These are phyloP conservation scores for Pyrus betulifolia DNA, from an alignment of 306 rosid genomes.

Conservation along the genomic window DNA sequence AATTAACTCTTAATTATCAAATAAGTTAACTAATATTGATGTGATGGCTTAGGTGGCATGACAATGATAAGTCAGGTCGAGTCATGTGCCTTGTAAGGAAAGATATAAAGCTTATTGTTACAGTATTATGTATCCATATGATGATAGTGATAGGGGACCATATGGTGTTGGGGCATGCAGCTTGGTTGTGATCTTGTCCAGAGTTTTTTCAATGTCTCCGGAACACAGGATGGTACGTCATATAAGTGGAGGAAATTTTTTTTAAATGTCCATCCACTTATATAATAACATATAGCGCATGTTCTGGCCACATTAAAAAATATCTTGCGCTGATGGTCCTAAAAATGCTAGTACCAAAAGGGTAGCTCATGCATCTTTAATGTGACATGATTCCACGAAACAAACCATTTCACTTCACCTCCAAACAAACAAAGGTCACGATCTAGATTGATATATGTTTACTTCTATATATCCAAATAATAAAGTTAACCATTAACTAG, in stretches of 20 bases:
- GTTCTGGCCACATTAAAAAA: too few relatives aligned
- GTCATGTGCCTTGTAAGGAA: background rate
- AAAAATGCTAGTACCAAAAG: background rate
- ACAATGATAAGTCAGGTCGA: conserved; percentile 38
- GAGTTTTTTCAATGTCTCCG: too few relatives aligned
- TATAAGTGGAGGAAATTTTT: background rate
- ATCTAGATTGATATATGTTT: background rate
- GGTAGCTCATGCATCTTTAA: background rate
- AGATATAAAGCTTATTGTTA: background rate
- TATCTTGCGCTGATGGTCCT: conserved; percentile 20
- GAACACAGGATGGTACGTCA: fast-evolving
- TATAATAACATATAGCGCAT: too few relatives aligned
- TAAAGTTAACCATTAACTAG: background rate
- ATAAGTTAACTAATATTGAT: conserved; percentile 12
- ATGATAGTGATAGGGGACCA: conserved; percentile 66
- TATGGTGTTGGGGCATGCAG: background rate
- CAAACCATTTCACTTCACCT: background rate
- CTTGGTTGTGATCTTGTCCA: background rate
- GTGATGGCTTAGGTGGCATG: conserved; percentile 57
- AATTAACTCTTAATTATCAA: background rate
- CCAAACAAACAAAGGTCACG: background rate
- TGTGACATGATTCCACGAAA: background rate
- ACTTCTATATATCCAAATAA: background rate
- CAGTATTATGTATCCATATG: conserved; percentile 20
- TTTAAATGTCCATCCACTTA: background rate